Base-by-base conservation (phyloP, 108 stramenopile genomes). In the Craspedostauros australis region DNA sequence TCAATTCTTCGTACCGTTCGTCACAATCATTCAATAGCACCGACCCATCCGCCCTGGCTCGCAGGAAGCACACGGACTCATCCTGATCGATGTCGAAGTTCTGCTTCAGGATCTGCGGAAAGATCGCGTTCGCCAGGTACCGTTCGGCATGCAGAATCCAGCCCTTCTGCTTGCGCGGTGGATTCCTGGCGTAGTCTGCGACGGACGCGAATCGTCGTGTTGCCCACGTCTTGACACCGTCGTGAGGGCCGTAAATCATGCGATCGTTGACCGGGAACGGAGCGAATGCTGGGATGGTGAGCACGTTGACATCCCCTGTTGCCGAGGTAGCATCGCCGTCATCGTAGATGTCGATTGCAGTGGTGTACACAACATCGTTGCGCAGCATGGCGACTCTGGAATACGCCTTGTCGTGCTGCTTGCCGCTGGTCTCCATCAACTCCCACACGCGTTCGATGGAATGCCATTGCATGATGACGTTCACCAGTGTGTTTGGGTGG, bases 191-290 rank as follows among this genome's bases (percentile, higher is more conserved):
- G 38, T 7, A n/a, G n/a, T 68, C 34, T 28, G 77, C 73, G 7
- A 82, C 11, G 5, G 64, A 41, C 0, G 27, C 16, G 46, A 82
- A 82, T 31, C 81, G 66, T 44, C 70, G 46, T 1, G 75, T 73
- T 15, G 76, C 66, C 81, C 81, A 82, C 37, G 76, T 54, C 32
- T 70, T 67, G 24, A 75, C 67, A 6, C 70, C 73, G 5, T 70
- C 57, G 50, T 64, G 63, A 9, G 70, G 62, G 15, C 81, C 76
- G 57, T 73, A 72, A 14, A 77, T 46, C 55, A 78, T 64, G 20
- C 81, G 73, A 64, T 73, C 69, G 54, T 62, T 73, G 31, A 76
- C 52, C 0, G 71, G 72, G 19, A 41, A 43, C 39, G 39, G 24
- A 20, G 54, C 68, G 59, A 73, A 73, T 0, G 22, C 37, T 0